Evolutionary conservation across 1,284 basidiomycete genomes (phyloP).

Genomic region (Cronartium quercuum): DNA sequence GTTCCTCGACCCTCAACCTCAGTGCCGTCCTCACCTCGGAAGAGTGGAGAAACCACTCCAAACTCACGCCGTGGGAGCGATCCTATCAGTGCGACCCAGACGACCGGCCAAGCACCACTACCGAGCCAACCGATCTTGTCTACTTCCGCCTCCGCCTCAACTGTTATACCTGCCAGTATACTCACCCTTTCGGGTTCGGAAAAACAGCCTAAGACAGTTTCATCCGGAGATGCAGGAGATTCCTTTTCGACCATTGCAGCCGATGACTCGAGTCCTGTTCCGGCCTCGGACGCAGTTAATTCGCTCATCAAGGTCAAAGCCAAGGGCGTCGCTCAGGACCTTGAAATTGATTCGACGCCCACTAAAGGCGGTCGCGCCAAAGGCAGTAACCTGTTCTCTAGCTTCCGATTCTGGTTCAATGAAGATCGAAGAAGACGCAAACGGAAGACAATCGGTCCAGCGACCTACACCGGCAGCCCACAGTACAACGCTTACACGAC

Average conservation of each 20-base stretch:
- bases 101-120: background rate
- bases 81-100: background rate
- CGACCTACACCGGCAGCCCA: conserved; percentile 31
- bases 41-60: background rate
- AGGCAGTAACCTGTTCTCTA: conserved; percentile 51
- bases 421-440: conserved; percentile 52
- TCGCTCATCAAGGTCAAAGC: background rate
- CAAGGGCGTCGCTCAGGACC: background rate
- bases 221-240: background rate
- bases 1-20: background rate
- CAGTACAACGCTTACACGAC: background rate
- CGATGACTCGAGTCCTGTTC: conserved; percentile 1
- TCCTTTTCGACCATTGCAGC: background rate
- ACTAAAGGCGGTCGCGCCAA: conserved; percentile 43
- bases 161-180: background rate
- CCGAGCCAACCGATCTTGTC: background rate
- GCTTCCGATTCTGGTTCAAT: conserved; percentile 53
- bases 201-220: background rate
- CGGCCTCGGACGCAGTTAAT: background rate
- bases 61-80: background rate
- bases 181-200: background rate
- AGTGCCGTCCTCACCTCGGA: conserved; percentile 6
- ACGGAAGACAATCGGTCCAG: conserved; percentile 41
- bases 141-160: conserved; percentile 11
- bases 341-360: background rate